A percentile compares a stretch with the other conserved stretches of the same genome.
These are phyloP conservation scores for Malassezia psittaci DNA, from an alignment of 1,284 basidiomycete species.

Conservation along the genomic window DNA sequence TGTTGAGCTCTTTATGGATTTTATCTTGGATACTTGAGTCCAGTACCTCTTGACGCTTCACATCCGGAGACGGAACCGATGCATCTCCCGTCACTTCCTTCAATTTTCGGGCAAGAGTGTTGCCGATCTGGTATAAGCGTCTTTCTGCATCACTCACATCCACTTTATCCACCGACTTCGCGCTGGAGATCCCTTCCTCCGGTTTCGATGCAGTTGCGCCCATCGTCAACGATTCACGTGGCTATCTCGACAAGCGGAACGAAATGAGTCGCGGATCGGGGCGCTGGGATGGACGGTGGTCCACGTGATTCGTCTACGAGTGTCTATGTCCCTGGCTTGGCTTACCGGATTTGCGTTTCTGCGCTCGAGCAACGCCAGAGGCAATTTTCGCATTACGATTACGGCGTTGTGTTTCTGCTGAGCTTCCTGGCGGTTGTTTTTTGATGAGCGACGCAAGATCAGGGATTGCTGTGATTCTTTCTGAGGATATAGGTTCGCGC, in stretches of 20 bases:
- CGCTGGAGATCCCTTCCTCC: not conserved
- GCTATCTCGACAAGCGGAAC: no score
- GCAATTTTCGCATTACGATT: not conserved
- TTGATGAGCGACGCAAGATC: constrained; percentile 7
- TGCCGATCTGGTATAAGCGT: constrained; percentile 20
- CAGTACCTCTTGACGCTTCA: constrained; percentile 27
- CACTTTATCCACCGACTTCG: constrained; percentile 3
- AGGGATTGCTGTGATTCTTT: constrained; percentile 3
- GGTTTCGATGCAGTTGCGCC: constrained; percentile 5
- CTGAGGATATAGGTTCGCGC: not conserved
- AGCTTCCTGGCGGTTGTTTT: constrained; percentile 9
- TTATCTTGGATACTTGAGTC: constrained; percentile 36
- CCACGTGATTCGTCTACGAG: no score
- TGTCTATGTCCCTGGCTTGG: not conserved
- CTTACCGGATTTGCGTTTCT: constrained; percentile 14
- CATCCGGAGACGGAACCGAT: constrained; percentile 21
- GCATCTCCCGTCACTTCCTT: constrained; percentile 23
- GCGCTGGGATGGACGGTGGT: no score
- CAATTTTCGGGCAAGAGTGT: constrained; percentile 27
- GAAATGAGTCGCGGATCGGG: not conserved
- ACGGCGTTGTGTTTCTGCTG: not conserved
- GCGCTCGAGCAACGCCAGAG: constrained; percentile 9
- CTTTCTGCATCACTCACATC: constrained; percentile 6
- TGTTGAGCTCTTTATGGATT: constrained; percentile 36
- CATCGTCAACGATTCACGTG: not conserved